Base-by-base conservation (phyloP, 176 grass and related monocot species). In the Cymbopogon citratus region DNA sequence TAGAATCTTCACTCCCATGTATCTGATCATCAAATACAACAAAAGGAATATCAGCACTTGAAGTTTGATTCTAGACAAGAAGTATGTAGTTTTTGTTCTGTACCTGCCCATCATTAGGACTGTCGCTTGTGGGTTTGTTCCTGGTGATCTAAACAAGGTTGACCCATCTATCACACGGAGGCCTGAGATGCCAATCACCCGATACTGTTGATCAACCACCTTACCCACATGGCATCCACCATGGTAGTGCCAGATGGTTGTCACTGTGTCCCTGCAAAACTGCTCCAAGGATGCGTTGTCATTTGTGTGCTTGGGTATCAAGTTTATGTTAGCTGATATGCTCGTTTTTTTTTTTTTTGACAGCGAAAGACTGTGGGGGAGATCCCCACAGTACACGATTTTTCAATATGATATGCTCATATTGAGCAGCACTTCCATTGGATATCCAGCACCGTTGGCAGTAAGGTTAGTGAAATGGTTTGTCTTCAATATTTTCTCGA, bases 181-280 rank as follows among this genome's bases (percentile, higher is more conserved):
- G 21, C 88, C 54, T 63, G 85, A 76, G 48, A 75, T 38, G 16
- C 90, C 93, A 49, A 89, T 71, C 31, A 93, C 88, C 23, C 66
- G 61, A 36, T 96, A 89, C 9, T 82, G 43, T 24, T 36, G 67
- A 68, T 96, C 93, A 18, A 96, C 90, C 34, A 93, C 93, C 78
- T 92, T 93, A 35, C 88, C 93, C 1, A 89, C 83, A 80, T 93
- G 88, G 73, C 93, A 96, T 61, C 93, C 93, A 6, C 93, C 90
- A 79, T 96, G 93, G 85, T 96, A 96, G 63, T 96, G 93, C 93
- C 90, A 96, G 66, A 96, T 96, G 60, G 93, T 96, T 43, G 90
- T 80, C 15, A 96, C 86, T 21, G 90, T 93, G 27, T 96, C 93
- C 60, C 65, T 89, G 73, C 93, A 96, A 80, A 92, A 96, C 69